Percentiles rank a stretch among this genome's conserved stretches.
Evolutionary conservation across 352 stramenopile genomes (phyloP).

Genomic region (Phytopythium mirpurense): DNA sequence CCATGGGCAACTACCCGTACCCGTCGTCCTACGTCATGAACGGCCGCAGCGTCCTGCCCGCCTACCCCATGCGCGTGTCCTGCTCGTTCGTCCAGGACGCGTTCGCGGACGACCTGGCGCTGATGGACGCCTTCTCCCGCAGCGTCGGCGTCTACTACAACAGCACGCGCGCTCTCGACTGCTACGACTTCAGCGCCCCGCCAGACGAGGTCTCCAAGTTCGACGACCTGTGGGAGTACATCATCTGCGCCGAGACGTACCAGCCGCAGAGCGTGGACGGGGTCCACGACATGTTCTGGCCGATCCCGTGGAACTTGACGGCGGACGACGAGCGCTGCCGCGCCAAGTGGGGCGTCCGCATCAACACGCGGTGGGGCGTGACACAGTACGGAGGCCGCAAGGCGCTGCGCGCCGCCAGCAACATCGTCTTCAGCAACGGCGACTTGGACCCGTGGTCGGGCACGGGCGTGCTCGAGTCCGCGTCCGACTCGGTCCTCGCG

Average conservation of each 20-base stretch:
- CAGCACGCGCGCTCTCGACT: slow-evolving; percentile 47
- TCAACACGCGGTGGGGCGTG: slow-evolving; percentile 59
- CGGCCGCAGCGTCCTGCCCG: slow-evolving; percentile 73
- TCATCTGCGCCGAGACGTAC: slow-evolving; percentile 78
- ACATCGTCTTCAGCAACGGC: slow-evolving; percentile 95
- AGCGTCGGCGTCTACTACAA: slow-evolving; percentile 77
- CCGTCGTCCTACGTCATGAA: slow-evolving; percentile 94
- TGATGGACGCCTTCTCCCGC: slow-evolving; percentile 52
- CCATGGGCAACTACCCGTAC: slow-evolving; percentile 97
- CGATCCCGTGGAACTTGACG: slow-evolving; percentile 54
- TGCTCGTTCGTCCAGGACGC: slow-evolving; percentile 60
- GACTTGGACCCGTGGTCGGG: slow-evolving; percentile 92
- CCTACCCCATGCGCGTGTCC: slow-evolving; percentile 87
- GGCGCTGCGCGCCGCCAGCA: slow-evolving; percentile 66
- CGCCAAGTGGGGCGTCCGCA: slow-evolving; percentile 50
- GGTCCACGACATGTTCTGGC: slow-evolving; percentile 87
- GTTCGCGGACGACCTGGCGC: slow-evolving; percentile 23
- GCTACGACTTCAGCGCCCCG: slow-evolving; percentile 42
- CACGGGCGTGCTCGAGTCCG: slow-evolving; percentile 74
- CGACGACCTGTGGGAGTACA: slow-evolving; percentile 75
- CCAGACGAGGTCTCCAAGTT: slow-evolving; percentile 50
- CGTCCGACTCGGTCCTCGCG: slow-evolving; percentile 64
- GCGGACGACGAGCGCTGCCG: slow-evolving; percentile 60
- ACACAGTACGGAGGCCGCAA: slow-evolving; percentile 72
- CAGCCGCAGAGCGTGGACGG: slow-evolving; percentile 59